phyloP scores from a whole-genome alignment of 371 early-diverging fungal species.

The Syncephalastrum contaminatum region DNA sequence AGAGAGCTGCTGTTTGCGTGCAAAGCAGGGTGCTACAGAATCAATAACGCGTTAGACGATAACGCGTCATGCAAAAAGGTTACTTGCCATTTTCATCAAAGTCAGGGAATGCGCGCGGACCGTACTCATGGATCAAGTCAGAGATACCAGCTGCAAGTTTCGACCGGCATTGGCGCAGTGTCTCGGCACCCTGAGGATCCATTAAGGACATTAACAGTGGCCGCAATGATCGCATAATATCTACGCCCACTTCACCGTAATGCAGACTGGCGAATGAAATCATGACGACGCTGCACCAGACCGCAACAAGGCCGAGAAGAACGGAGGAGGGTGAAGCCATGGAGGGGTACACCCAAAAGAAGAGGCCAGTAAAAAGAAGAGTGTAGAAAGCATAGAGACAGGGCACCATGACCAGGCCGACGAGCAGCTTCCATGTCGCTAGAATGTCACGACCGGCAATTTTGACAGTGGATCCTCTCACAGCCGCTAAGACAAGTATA shows the following conservation, averaged over 20 bases:
- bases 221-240: conserved; percentile 66
- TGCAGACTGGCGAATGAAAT: conserved; percentile 77
- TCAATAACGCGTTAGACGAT: conserved; percentile 12
- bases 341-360: conserved; percentile 8
- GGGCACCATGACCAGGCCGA: conserved; percentile 76
- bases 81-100: conserved; percentile 53
- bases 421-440: conserved; percentile 94
- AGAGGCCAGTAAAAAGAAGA: conserved; percentile 20
- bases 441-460: conserved; percentile 90
- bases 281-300: conserved; percentile 10
- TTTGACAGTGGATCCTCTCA: conserved; percentile 85
- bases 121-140: conserved; percentile 77
- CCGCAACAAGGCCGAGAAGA: conserved; percentile 11
- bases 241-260: conserved; percentile 85
- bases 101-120: conserved; percentile 81
- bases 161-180: conserved; percentile 60
- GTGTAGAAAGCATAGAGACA: conserved; percentile 71
- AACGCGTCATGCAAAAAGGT: conserved; percentile 1
- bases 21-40: conserved; percentile 1
- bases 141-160: conserved; percentile 75
- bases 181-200: conserved; percentile 51
- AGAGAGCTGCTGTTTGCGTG: conserved; percentile 24
- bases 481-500: conserved; percentile 57
- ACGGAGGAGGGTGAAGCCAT: conserved; percentile 30
- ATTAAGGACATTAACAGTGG: conserved; percentile 78